Conservation (phyloP, 2,329 filamentous ascomycete species). For the Neopestalotiopsis clavispora region DNA sequence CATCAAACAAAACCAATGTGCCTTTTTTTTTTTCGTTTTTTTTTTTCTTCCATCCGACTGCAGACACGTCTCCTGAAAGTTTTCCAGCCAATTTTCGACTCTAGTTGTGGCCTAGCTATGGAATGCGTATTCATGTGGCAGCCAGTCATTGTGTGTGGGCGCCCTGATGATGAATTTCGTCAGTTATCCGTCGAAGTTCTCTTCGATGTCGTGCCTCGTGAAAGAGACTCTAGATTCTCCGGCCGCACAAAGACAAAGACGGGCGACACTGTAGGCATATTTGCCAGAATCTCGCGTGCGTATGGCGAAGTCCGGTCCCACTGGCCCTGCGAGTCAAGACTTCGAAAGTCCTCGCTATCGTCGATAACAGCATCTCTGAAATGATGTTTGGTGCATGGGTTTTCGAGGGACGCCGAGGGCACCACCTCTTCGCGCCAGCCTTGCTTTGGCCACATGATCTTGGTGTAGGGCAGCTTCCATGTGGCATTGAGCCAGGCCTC, state of each 20-base stretch:
- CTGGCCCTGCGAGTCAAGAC: background rate
- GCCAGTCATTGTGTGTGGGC: background rate
- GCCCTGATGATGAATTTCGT: background rate
- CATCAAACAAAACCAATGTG: no score
- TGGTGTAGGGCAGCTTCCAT: conserved; percentile 3
- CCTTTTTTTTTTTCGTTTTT: no score
- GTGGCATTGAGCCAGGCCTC: conserved; percentile 7
- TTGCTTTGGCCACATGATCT: background rate
- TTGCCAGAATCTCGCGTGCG: background rate
- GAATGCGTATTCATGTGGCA: no score
- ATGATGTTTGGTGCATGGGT: background rate
- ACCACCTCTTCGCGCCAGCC: background rate
- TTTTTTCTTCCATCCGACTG: no score
- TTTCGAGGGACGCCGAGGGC: background rate
- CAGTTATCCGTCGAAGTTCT: background rate
- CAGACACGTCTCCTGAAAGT: no score
- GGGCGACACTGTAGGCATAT: conserved; percentile 2
- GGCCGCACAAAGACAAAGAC: conserved; percentile 5
- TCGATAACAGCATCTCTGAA: background rate
- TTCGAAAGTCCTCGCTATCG: background rate
- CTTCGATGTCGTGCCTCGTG: background rate
- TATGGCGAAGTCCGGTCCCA: background rate
- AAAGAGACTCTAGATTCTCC: background rate
- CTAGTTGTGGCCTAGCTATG: no score
- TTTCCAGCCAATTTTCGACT: no score